These are phyloP conservation scores for Sordaria brevicollis DNA, from an alignment of 495 filamentous ascomycete genomes.

Conservation along the genomic window DNA sequence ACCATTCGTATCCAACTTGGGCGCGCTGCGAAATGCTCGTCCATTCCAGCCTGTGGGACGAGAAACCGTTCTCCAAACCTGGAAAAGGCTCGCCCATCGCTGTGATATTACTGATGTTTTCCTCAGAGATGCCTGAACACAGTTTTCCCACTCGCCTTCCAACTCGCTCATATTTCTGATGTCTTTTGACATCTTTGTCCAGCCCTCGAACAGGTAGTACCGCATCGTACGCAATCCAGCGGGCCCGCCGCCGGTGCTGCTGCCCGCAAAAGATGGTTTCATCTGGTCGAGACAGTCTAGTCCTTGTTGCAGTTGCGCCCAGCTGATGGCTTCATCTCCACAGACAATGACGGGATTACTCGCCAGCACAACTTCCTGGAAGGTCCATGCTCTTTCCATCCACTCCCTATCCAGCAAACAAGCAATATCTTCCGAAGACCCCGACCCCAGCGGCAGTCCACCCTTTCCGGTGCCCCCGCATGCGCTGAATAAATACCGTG, in stretches of 20 bases:
- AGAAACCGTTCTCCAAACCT: neutral
- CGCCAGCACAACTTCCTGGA: constrained; percentile 1
- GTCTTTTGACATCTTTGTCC: neutral
- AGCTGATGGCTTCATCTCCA: neutral
- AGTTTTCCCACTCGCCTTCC: neutral
- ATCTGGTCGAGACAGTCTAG: neutral
- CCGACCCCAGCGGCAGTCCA: neutral
- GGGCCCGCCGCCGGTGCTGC: neutral
- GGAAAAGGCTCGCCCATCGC: neutral
- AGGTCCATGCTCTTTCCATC: neutral
- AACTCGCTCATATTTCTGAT: neutral
- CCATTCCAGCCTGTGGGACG: neutral
- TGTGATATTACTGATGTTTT: neutral
- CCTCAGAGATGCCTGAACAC: neutral
- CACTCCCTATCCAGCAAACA: neutral
- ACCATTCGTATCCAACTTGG: neutral
- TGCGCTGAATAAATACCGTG: neutral
- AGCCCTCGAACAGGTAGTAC: neutral
- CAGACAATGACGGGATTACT: neutral
- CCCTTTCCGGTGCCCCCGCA: neutral
- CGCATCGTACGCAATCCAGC: neutral
- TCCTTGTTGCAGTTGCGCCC: neutral
- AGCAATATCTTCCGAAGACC: neutral
- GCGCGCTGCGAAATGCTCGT: neutral
- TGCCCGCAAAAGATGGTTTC: neutral